phyloP scores from a whole-genome alignment of 805 yeast genomes.

The Pichia exigua region DNA sequence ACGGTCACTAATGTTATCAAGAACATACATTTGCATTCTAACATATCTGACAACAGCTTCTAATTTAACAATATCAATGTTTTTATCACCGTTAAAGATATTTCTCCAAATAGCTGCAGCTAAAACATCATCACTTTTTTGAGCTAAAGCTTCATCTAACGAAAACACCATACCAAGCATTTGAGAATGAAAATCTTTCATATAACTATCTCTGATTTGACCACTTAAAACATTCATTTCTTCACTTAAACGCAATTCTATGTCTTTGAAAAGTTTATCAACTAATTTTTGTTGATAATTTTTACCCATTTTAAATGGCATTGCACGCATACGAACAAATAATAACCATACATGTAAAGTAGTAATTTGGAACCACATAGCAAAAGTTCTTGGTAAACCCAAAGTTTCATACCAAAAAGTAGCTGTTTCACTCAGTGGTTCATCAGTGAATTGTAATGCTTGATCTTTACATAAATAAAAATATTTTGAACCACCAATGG shows the following conservation, averaged over 20 bases:
- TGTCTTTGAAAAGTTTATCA: slow-evolving; percentile 82
- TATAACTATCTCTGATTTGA: slow-evolving; percentile 73
- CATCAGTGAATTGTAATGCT: slow-evolving; percentile 70
- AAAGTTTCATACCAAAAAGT: slow-evolving; percentile 79
- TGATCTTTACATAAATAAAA: slow-evolving; percentile 82
- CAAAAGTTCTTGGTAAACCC: slow-evolving; percentile 74
- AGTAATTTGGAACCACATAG: slow-evolving; percentile 96
- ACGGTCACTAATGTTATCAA: slow-evolving; percentile 79
- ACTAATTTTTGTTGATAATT: slow-evolving; percentile 88
- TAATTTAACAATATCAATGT: slow-evolving; percentile 72
- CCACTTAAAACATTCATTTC: slow-evolving; percentile 81
- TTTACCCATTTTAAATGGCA: slow-evolving; percentile 85
- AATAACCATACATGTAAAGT: slow-evolving; percentile 89
- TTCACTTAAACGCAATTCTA: slow-evolving; percentile 76
- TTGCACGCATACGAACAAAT: slow-evolving; percentile 89
- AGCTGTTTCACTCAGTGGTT: slow-evolving; percentile 65
- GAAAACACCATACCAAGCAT: slow-evolving; percentile 82
- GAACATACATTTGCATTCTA: slow-evolving; percentile 80
- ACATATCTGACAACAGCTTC: slow-evolving; percentile 88
- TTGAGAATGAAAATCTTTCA: slow-evolving; percentile 87
- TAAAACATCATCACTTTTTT: slow-evolving; percentile 62
- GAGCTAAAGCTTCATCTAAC: slow-evolving; percentile 84
- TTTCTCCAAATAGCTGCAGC: slow-evolving; percentile 88
- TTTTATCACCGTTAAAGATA: slow-evolving; percentile 75
- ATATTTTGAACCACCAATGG: slow-evolving; percentile 85